These are phyloP conservation scores for Oryza officinalis DNA, from an alignment of 176 grass and related monocot genomes.

Conservation along the genomic window DNA sequence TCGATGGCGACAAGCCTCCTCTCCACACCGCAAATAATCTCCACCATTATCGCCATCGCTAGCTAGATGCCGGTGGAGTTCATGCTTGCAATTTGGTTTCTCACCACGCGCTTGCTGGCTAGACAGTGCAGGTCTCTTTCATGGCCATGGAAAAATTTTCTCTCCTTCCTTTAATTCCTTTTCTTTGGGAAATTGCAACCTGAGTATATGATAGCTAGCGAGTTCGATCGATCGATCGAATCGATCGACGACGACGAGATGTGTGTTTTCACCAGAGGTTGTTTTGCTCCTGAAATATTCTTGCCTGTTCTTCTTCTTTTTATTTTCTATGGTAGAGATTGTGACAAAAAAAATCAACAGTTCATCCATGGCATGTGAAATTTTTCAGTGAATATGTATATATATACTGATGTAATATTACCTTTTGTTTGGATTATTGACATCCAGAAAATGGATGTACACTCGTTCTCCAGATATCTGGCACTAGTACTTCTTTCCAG, in stretches of 20 bases:
- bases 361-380: not conserved
- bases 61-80: slow-evolving; percentile 12
- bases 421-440: not conserved
- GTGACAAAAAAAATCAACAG: not conserved
- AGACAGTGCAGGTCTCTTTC: slow-evolving; percentile 20
- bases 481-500: not conserved
- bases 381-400: not conserved
- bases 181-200: not conserved
- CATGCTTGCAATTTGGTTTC: not conserved
- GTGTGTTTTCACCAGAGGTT: not conserved
- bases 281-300: not conserved
- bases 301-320: not conserved
- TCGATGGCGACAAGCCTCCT: slow-evolving; percentile 28
- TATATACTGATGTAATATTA: not conserved
- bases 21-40: slow-evolving; percentile 30
- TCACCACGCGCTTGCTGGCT: not conserved
- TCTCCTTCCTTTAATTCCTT: not conserved
- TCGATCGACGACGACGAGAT: not conserved
- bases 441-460: not conserved
- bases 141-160: not conserved
- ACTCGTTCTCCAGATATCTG: not conserved
- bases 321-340: not conserved
- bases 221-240: not conserved
- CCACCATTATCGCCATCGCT: not conserved
- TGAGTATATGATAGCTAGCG: not conserved